Evolutionary conservation across 1,284 basidiomycete species (phyloP), one percentile per base, ranked within the genome.

Genomic region (Malassezia pachydermatis): DNA sequence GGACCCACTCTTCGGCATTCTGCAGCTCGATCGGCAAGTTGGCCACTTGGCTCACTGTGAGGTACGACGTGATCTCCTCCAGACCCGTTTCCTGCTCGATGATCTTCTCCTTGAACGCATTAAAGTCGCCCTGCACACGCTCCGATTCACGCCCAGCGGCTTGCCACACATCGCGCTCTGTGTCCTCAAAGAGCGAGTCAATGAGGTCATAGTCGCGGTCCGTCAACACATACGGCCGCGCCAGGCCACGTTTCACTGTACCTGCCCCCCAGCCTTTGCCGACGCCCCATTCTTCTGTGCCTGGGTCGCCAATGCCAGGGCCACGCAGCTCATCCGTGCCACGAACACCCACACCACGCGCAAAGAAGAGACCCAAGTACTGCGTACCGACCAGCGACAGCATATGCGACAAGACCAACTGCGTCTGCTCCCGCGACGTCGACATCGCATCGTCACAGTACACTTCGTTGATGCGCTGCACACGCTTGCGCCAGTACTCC

Each of bases 241-340:
- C 68, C n/a, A 70, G 55, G 24, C 68, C 68, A 27, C 67, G 62
- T 57, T 70, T 70, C 48, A 68, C 66, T 11, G 67, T 70, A 24
- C 67, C 67, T 27, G 62, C 63, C 37, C 66, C 67, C 67, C 67
- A 70, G n/a, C 62, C 41, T 48, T 70, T 70, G 17, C 67, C 67
- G n/a, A 62, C 63, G 28, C 65, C 67, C 67, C 67, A 70, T 19
- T 50, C 45, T 27, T 70, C 67, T 17, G 57, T 55, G 39, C 67
- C 66, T 2, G 60, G 59, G 2, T 61, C 60, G 17, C 67, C 67
- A 1, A 60, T 37, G 8, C 67, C 67, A 8, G 67, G 67, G 7
- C 67, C 67, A 5, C 63, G 61, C 13, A 55, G 54, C 56, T 69
- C 65, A 40, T 59, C 61, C 17, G 58, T 48, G 34, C 66, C 66